Percentiles rank a stretch among this genome's conserved stretches.
Evolutionary conservation across 306 rosid genomes (phyloP).

Genomic region (Geum urbanum): DNA sequence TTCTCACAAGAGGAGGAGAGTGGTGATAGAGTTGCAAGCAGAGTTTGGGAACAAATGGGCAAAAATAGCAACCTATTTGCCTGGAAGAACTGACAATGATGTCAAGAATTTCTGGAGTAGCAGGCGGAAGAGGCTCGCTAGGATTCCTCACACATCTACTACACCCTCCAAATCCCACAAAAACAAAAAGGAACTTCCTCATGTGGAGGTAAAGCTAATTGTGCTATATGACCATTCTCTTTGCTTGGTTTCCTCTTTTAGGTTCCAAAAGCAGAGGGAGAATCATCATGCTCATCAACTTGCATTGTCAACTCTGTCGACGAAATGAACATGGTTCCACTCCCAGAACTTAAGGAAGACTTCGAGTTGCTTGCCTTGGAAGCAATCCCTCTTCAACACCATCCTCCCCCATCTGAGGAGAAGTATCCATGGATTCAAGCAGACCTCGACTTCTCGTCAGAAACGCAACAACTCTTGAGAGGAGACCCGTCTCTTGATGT

Average conservation of each 20-base stretch:
- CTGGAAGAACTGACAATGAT: constrained; percentile 86
- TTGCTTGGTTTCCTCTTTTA: constrained; percentile 9
- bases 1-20: constrained; percentile 79
- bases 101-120: constrained; percentile 98
- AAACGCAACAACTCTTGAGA: constrained; percentile 39
- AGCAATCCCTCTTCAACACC: constrained; percentile 31
- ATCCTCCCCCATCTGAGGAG: constrained; percentile 34
- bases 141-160: constrained; percentile 55
- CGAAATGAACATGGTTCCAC: constrained; percentile 45
- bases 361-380: constrained; percentile 28
- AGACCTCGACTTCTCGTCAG: constrained; percentile 44
- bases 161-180: constrained; percentile 51
- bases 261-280: constrained; percentile 70
- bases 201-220: constrained; percentile 40
- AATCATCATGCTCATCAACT: constrained; percentile 39
- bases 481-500: constrained; percentile 30
- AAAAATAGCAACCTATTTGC: constrained; percentile 65
- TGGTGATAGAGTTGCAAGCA: constrained; percentile 80
- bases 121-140: constrained; percentile 73
- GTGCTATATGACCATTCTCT: background rate
- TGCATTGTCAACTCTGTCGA: constrained; percentile 28
- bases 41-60: constrained; percentile 95
- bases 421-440: constrained; percentile 25
- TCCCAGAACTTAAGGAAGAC: constrained; percentile 45
- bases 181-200: constrained; percentile 32